phyloP scores from a whole-genome alignment of 257 asterid species.

The Verbena officinalis region DNA sequence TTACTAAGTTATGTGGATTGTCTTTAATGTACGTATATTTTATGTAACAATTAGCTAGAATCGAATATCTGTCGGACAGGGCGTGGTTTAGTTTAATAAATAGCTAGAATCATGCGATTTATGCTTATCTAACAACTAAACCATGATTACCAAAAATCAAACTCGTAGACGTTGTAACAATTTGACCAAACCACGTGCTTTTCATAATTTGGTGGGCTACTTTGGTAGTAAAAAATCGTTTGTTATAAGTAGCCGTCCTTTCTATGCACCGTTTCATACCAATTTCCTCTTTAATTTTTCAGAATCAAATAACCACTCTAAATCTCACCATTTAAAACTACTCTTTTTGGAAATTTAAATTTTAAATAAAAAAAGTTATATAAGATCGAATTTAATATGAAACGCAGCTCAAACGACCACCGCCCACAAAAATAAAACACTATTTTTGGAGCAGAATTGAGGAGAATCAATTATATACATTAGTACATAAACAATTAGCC shows the following conservation, averaged over 20 bases:
- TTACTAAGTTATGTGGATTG: constrained; percentile 29
- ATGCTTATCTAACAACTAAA: neutral
- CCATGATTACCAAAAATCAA: neutral
- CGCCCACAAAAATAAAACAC: no score
- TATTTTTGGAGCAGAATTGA: no score
- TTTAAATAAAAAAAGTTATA: no score
- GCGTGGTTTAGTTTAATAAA: neutral
- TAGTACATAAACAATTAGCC: neutral
- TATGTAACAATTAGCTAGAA: constrained; percentile 20
- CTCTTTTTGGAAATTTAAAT: no score
- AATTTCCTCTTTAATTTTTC: no score
- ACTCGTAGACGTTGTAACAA: neutral
- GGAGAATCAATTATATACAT: neutral
- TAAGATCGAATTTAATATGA: no score
- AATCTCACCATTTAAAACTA: no score
- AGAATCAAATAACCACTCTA: no score
- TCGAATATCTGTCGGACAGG: constrained; percentile 43
- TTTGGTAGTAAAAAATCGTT: neutral
- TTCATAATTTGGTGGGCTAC: neutral
- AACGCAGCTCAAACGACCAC: no score
- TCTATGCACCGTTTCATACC: no score
- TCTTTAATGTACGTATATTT: neutral
- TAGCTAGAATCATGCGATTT: neutral
- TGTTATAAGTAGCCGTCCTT: neutral
- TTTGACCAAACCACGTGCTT: constrained; percentile 15